These are phyloP conservation scores for Pichia insulana DNA, from an alignment of 805 yeast species.

Conservation along the genomic window DNA sequence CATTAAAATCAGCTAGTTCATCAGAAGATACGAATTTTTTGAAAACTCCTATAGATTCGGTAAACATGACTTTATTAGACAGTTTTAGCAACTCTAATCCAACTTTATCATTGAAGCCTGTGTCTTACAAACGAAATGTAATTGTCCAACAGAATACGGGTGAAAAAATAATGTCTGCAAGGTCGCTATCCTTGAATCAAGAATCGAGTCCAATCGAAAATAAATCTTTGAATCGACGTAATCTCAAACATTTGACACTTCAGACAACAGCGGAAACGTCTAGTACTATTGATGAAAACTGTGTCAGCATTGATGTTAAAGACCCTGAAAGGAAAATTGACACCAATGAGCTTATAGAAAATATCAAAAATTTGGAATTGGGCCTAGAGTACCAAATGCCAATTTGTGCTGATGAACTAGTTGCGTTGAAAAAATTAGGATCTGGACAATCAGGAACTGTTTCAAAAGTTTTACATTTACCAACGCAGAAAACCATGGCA, in stretches of 20 bases:
- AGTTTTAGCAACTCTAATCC: not conserved
- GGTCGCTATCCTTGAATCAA: slow-evolving; percentile 4
- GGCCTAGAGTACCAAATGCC: slow-evolving; percentile 47
- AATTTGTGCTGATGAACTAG: slow-evolving; percentile 56
- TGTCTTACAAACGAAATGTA: slow-evolving; percentile 1
- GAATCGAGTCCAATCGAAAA: slow-evolving; percentile 12
- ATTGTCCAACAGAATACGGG: slow-evolving; percentile 9
- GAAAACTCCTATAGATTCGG: too few species aligned
- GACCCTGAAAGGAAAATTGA: slow-evolving; percentile 26
- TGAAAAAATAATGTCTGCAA: slow-evolving; percentile 10
- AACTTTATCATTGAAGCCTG: not conserved
- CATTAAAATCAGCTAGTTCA: slow-evolving; percentile 8
- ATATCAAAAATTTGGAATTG: slow-evolving; percentile 40
- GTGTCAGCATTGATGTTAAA: slow-evolving; percentile 11
- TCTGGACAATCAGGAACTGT: slow-evolving; percentile 94
- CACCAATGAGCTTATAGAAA: slow-evolving; percentile 33
- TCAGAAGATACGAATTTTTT: slow-evolving; percentile 4
- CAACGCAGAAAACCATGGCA: slow-evolving; percentile 85
- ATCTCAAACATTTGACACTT: slow-evolving; percentile 49
- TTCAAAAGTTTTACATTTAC: slow-evolving; percentile 77
- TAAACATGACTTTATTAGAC: not conserved
- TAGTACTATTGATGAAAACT: not conserved
- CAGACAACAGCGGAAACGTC: slow-evolving; percentile 6
- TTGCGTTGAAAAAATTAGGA: slow-evolving; percentile 72
- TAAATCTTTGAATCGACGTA: slow-evolving; percentile 46